A percentile compares a stretch with the other conserved stretches of the same genome.
These are phyloP conservation scores for Suillus occidentalis DNA, from an alignment of 768 basidiomycete genomes.

Conservation along the genomic window DNA sequence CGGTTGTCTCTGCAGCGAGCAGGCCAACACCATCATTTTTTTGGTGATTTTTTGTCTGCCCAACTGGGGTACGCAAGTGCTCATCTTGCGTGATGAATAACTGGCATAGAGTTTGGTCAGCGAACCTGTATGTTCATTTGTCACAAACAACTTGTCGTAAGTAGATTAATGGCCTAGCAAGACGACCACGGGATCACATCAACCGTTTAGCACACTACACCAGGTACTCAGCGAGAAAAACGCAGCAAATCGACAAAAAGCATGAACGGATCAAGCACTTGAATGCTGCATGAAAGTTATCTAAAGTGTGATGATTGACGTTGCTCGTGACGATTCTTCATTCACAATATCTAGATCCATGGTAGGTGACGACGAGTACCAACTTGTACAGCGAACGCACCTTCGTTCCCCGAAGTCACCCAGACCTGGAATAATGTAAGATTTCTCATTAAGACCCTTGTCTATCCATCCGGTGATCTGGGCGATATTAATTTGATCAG, in stretches of 20 bases:
- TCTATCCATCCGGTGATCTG: conserved; percentile 97
- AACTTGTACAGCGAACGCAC: conserved; percentile 34
- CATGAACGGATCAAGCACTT: neutral
- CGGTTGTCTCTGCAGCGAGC: no score
- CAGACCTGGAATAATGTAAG: conserved; percentile 91
- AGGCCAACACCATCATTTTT: neutral
- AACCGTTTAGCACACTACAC: neutral
- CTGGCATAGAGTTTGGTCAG: neutral
- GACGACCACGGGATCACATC: neutral
- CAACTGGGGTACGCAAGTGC: neutral
- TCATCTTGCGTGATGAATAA: neutral
- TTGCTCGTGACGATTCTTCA: neutral
- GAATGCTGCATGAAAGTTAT: neutral
- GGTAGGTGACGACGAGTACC: neutral
- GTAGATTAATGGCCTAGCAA: neutral
- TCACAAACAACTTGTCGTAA: neutral
- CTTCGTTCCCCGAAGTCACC: conserved; percentile 96
- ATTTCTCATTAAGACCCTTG: conserved; percentile 85
- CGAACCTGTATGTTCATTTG: neutral
- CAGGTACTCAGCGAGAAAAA: no score
- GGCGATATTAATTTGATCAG: neutral
- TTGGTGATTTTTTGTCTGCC: neutral
- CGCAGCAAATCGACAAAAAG: neutral
- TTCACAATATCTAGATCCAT: neutral
- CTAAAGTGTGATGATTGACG: neutral